Evolutionary conservation across 768 basidiomycete species (phyloP).

Genomic region (Dictyophora rubrovolvata): DNA sequence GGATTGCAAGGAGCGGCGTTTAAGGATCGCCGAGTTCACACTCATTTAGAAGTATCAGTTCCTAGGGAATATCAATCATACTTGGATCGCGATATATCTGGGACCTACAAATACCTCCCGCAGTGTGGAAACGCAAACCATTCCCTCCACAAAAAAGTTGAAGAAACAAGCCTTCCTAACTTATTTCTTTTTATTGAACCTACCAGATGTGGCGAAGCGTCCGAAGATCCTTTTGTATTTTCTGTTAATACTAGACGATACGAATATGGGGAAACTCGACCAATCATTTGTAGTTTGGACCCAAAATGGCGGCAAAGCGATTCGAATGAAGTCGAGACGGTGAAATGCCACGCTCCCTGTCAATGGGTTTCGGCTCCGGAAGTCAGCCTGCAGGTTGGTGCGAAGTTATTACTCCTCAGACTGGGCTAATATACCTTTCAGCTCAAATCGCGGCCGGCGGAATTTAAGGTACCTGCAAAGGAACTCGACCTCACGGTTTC

Average conservation of each 20-base stretch:
- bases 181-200: conserved; percentile 74
- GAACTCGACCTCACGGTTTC: conserved; percentile 41
- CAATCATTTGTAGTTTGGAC: conserved; percentile 64
- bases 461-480: conserved; percentile 53
- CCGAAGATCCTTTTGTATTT: conserved; percentile 78
- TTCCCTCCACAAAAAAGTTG: conserved; percentile 55
- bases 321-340: conserved; percentile 30
- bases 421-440: conserved; percentile 18
- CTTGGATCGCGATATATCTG: conserved; percentile 76
- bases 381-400: conserved; percentile 46
- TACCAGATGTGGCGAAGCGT: conserved; percentile 61
- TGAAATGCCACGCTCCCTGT: conserved; percentile 50
- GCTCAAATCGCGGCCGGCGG: conserved; percentile 48
- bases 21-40: conserved; percentile 57
- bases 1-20: conserved; percentile 60
- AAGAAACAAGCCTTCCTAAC: conserved; percentile 39
- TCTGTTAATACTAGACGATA: conserved; percentile 67
- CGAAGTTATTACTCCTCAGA: conserved; percentile 12
- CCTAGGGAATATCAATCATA: conserved; percentile 28
- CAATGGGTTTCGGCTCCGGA: conserved; percentile 45
- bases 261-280: conserved; percentile 73
- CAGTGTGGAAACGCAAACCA: conserved; percentile 85
- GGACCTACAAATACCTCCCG: conserved; percentile 66
- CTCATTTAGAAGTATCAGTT: conserved; percentile 55
- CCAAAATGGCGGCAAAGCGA: conserved; percentile 66